Conservation (phyloP, 148 eudicot species). For the Beta vulgaris region DNA sequence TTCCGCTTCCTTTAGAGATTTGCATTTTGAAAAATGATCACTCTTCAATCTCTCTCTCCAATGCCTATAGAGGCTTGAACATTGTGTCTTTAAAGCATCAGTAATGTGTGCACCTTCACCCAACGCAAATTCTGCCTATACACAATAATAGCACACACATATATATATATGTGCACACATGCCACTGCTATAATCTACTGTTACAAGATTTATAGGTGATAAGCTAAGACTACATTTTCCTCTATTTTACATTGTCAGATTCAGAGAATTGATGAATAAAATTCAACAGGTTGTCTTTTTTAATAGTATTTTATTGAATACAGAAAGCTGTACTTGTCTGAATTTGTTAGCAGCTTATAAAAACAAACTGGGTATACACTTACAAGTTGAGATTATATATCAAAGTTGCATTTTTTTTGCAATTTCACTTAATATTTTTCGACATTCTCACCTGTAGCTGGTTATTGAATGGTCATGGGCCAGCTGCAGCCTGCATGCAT, state of each 20-base stretch:
- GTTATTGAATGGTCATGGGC: conserved; percentile 21
- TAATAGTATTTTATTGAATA: not conserved
- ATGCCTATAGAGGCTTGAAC: no score
- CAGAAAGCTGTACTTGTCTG: not conserved
- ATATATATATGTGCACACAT: no score
- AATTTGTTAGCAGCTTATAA: no score
- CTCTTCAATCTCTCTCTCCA: no score
- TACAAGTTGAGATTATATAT: not conserved
- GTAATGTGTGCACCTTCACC: no score
- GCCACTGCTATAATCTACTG: no score
- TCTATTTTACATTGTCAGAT: conserved; percentile 12
- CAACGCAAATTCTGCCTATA: no score
- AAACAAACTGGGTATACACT: not conserved
- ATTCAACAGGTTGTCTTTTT: not conserved
- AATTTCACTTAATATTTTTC: no score
- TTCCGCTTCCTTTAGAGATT: no score
- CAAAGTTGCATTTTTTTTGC: not conserved
- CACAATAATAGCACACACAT: no score
- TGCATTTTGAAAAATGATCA: no score
- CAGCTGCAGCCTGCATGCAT: conserved; percentile 17
- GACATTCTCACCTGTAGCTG: conserved; percentile 4
- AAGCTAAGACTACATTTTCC: not conserved
- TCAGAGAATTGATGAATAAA: conserved; percentile 15
- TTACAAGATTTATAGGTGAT: conserved; percentile 22
- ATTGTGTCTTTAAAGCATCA: no score